A percentile compares a stretch with the other conserved stretches of the same genome.
phyloP scores from a whole-genome alignment of 2,329 filamentous ascomycete genomes.

The Penicillium sp. region DNA sequence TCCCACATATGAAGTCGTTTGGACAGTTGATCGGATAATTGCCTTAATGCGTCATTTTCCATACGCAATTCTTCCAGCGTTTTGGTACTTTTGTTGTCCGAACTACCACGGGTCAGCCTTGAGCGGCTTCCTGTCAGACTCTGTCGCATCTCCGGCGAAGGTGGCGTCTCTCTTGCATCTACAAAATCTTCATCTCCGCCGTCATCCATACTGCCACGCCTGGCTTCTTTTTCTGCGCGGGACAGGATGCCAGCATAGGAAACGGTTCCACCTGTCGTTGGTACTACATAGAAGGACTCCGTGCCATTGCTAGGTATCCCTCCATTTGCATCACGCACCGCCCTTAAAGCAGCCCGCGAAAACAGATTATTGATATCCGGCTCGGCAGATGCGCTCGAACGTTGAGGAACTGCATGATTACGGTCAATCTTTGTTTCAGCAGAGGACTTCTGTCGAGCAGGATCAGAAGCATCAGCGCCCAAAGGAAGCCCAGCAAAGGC shows the following conservation, averaged over 20 bases:
- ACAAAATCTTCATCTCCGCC: conserved; percentile 82
- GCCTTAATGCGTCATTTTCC: conserved; percentile 82
- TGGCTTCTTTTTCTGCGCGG: conserved; percentile 43
- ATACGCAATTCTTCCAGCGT: conserved; percentile 82
- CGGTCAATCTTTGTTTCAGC: conserved; percentile 36
- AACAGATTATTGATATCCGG: conserved; percentile 81
- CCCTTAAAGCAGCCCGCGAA: conserved; percentile 77
- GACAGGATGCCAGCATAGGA: conserved; percentile 87
- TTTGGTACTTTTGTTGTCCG: conserved; percentile 45
- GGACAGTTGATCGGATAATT: conserved; percentile 79
- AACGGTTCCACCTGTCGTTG: conserved; percentile 82
- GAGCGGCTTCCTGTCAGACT: conserved; percentile 42
- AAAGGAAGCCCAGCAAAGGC: conserved; percentile 91
- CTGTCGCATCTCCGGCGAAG: conserved; percentile 44
- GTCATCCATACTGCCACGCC: conserved; percentile 52
- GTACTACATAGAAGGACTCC: conserved; percentile 89
- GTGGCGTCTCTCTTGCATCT: conserved; percentile 70
- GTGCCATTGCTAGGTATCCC: conserved; percentile 55
- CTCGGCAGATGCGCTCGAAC: conserved; percentile 45
- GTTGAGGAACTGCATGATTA: conserved; percentile 38
- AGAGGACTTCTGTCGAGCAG: conserved; percentile 24
- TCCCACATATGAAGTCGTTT: conserved; percentile 91
- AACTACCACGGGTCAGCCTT: conserved; percentile 16
- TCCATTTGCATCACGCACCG: conserved; percentile 65
- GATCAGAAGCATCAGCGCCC: conserved; percentile 43